Conservation (phyloP, 371 early-diverging fungal genomes). For the Mortierella sp. region DNA sequence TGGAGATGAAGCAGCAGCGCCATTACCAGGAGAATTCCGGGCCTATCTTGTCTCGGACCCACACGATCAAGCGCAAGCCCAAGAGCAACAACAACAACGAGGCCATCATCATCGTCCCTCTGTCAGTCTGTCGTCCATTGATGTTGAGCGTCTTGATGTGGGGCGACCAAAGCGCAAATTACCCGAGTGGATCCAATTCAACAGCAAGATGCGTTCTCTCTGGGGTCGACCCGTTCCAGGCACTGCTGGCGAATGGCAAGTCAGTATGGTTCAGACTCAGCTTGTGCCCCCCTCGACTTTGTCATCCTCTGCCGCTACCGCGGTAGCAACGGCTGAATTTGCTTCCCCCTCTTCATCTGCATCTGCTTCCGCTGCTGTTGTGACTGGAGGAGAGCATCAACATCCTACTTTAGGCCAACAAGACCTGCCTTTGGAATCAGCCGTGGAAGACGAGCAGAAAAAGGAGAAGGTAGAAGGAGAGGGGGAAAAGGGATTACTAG, state of each 20-base stretch:
- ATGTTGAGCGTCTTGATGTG: not conserved
- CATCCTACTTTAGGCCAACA: slow-evolving; percentile 9
- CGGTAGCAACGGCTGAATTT: not conserved
- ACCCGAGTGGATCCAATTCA: slow-evolving; percentile 40
- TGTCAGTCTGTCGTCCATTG: slow-evolving; percentile 1
- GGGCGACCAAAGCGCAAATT: slow-evolving; percentile 12
- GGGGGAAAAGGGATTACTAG: not conserved
- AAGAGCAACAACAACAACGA: not conserved
- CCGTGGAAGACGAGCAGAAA: not conserved
- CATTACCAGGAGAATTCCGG: slow-evolving; percentile 6
- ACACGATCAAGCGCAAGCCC: not conserved
- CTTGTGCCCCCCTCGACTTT: not conserved
- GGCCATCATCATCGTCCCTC: slow-evolving; percentile 16
- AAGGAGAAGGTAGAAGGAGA: not conserved
- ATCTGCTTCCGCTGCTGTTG: not conserved
- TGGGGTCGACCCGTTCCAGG: slow-evolving; percentile 34
- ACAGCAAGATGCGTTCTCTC: slow-evolving; percentile 30
- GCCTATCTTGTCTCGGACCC: slow-evolving; percentile 33
- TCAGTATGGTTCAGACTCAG: slow-evolving; percentile 24
- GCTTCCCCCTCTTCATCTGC: not conserved
- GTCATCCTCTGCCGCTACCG: not conserved
- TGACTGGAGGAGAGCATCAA: not conserved
- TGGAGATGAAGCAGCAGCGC: not conserved
- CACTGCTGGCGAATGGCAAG: slow-evolving; percentile 38
- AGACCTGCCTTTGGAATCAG: slow-evolving; percentile 5